Conservation (phyloP, 139 green algal species). For the Chlamydomonas urium region DNA sequence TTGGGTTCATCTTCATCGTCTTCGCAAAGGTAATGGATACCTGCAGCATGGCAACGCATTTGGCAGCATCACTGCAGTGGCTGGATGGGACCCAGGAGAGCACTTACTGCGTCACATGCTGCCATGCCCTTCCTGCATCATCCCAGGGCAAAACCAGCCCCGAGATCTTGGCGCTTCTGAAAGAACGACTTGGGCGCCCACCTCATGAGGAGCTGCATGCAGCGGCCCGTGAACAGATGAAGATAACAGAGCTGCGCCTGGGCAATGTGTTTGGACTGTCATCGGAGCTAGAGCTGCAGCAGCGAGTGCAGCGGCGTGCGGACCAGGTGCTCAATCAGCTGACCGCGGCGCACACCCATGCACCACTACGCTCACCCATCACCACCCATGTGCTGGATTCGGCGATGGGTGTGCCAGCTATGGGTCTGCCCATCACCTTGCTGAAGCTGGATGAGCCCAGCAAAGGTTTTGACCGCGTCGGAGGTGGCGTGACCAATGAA, state of each 20-base stretch:
- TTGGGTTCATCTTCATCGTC: slow-evolving; percentile 94
- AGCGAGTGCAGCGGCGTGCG: slow-evolving; percentile 21
- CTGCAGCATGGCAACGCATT: no score
- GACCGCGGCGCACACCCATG: slow-evolving; percentile 5
- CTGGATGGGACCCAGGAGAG: no score
- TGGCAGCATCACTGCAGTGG: no score
- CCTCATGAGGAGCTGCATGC: slow-evolving; percentile 47
- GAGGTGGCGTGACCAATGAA: slow-evolving; percentile 59
- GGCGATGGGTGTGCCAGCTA: slow-evolving; percentile 68
- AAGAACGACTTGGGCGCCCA: slow-evolving; percentile 26
- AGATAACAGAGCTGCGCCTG: slow-evolving; percentile 93
- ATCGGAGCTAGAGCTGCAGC: not conserved
- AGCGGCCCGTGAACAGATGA: slow-evolving; percentile 82
- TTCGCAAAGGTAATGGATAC: slow-evolving; percentile 54
- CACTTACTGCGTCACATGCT: no score
- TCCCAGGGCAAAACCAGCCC: slow-evolving; percentile 53
- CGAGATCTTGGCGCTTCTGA: slow-evolving; percentile 64
- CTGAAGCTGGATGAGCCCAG: slow-evolving; percentile 35
- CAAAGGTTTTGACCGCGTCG: slow-evolving; percentile 49
- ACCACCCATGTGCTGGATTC: slow-evolving; percentile 94
- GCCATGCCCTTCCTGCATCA: no score
- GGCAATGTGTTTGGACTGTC: slow-evolving; percentile 38
- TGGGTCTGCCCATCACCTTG: slow-evolving; percentile 67
- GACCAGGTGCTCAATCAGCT: slow-evolving; percentile 40
- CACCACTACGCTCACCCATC: slow-evolving; percentile 71